phyloP scores from a whole-genome alignment of 345 rosid species.

The Moringa oleifera region DNA sequence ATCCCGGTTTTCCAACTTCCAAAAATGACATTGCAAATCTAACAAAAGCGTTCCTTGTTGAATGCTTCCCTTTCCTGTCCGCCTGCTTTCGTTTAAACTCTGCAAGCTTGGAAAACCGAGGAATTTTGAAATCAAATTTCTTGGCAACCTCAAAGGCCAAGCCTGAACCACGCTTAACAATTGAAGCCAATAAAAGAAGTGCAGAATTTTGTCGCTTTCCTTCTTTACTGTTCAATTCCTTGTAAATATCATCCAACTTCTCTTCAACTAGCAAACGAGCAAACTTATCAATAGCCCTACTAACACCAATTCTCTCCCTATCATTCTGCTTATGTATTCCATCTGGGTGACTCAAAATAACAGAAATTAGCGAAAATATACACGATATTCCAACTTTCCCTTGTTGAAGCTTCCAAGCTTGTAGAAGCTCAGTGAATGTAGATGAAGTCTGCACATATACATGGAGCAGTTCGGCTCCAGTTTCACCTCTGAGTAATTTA shows the following conservation, averaged over 20 bases:
- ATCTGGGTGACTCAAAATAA: constrained; percentile 63
- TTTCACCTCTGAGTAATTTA: constrained; percentile 53
- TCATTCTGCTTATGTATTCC: constrained; percentile 41
- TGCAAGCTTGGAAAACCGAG: constrained; percentile 54
- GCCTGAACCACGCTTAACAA: constrained; percentile 68
- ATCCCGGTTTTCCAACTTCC: constrained; percentile 75
- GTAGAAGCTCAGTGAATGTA: constrained; percentile 48
- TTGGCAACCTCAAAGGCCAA: constrained; percentile 80
- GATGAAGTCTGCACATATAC: constrained; percentile 50
- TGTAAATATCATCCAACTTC: constrained; percentile 52
- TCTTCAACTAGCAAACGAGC: constrained; percentile 42
- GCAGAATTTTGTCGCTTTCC: constrained; percentile 66
- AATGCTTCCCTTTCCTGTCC: constrained; percentile 42
- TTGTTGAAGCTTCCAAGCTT: constrained; percentile 59
- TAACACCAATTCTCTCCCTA: constrained; percentile 35
- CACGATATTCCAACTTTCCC: constrained; percentile 55
- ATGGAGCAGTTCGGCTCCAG: constrained; percentile 61
- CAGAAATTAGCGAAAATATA: constrained; percentile 43
- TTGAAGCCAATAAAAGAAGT: constrained; percentile 55
- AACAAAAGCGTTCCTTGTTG: constrained; percentile 64
- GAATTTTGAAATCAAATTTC: constrained; percentile 66
- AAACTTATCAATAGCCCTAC: constrained; percentile 58
- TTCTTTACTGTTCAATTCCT: constrained; percentile 62
- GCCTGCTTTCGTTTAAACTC: constrained; percentile 36
- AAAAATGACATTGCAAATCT: constrained; percentile 82